A percentile compares a stretch with the other conserved stretches of the same genome.
Conservation (phyloP, 129 eudicot species). For the Helianthus tuberosus region DNA sequence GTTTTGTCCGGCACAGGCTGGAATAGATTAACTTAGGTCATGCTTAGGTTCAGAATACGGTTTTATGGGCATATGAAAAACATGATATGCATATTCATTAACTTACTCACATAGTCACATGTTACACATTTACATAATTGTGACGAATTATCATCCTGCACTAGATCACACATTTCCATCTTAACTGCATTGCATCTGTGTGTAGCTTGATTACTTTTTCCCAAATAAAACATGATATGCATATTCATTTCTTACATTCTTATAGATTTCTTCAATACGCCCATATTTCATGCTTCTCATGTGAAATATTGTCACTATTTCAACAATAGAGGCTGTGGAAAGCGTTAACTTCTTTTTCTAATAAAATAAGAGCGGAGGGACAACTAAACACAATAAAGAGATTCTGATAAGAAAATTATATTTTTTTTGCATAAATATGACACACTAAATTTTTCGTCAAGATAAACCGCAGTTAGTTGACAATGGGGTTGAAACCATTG, state of each 20-base stretch:
- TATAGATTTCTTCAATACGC: slow-evolving; percentile 3
- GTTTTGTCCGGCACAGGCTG: slow-evolving; percentile 14
- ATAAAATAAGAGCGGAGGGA: not conserved
- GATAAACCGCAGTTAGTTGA: no score
- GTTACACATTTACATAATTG: not conserved
- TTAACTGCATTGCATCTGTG: slow-evolving; percentile 1
- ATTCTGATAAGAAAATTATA: not conserved
- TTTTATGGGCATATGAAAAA: slow-evolving; percentile 2
- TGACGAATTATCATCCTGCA: slow-evolving; percentile 1
- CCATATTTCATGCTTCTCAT: not conserved
- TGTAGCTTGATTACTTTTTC: slow-evolving; percentile 19
- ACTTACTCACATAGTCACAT: not conserved
- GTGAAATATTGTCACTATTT: not conserved
- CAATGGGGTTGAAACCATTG: no score
- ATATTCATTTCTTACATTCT: not conserved
- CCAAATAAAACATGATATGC: slow-evolving; percentile 11
- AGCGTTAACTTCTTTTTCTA: no score
- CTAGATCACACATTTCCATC: not conserved
- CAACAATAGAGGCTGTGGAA: no score
- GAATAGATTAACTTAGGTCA: slow-evolving; percentile 15
- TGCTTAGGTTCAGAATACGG: not conserved
- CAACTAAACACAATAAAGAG: slow-evolving; percentile 11
- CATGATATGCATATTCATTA: not conserved
- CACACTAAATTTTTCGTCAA: not conserved
- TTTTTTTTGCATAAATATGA: not conserved